phyloP scores from a whole-genome alignment of 805 yeast species.

The Myxozyma udenii region DNA sequence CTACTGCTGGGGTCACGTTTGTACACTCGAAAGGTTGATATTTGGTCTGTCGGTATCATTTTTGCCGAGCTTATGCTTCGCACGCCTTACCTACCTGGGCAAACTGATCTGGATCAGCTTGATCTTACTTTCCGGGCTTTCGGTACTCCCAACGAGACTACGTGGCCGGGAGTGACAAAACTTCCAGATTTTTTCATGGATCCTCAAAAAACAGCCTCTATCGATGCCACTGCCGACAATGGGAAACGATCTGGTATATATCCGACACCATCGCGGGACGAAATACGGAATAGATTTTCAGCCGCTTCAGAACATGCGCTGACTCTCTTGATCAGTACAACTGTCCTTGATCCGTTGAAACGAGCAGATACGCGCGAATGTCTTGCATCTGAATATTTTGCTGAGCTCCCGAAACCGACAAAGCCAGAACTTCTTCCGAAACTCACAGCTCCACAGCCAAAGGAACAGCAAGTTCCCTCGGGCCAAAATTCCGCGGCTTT shows the following conservation, averaged over 20 bases:
- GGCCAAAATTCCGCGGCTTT: no score
- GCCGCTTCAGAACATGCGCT: conserved; percentile 75
- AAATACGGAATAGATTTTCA: conserved; percentile 62
- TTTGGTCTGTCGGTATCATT: conserved; percentile 95
- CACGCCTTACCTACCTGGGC: conserved; percentile 92
- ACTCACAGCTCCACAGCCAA: no score
- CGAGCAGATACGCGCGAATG: conserved; percentile 94
- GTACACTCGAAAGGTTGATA: conserved; percentile 84
- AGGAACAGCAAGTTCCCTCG: no score
- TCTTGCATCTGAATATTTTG: conserved; percentile 76
- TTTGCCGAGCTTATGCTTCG: conserved; percentile 95
- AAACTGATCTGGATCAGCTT: conserved; percentile 82
- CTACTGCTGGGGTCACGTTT: conserved; percentile 81
- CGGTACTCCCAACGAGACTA: conserved; percentile 91
- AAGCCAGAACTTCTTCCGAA: conserved; percentile 23
- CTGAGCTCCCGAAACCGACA: conserved; percentile 22
- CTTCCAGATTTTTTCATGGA: conserved; percentile 76
- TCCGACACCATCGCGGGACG: conserved; percentile 72
- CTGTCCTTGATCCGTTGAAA: conserved; percentile 76
- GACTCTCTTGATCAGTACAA: conserved; percentile 57
- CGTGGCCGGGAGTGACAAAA: conserved; percentile 85
- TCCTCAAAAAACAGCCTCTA: conserved; percentile 42
- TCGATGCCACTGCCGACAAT: conserved; percentile 2
- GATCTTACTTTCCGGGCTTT: conserved; percentile 92
- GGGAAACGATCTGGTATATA: conserved; percentile 22